phyloP scores from a whole-genome alignment of 2,329 filamentous ascomycete species.

The Thelonectria discophora region DNA sequence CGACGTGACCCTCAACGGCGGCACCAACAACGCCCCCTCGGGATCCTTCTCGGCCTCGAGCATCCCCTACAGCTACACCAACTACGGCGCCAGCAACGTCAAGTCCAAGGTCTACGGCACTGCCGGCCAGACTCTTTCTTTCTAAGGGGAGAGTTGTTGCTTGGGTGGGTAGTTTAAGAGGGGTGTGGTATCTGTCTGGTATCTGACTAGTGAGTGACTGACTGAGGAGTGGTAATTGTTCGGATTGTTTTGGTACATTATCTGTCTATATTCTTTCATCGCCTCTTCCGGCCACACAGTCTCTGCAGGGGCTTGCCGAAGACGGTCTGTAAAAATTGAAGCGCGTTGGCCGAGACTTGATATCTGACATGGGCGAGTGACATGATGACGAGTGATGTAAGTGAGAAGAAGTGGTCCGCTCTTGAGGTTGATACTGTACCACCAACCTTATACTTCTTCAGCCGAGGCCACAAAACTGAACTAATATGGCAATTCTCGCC shows the following conservation, averaged over 20 bases:
- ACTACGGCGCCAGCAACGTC: slow-evolving; percentile 58
- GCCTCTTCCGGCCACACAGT: background rate
- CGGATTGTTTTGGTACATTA: background rate
- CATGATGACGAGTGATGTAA: no score
- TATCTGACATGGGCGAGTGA: no score
- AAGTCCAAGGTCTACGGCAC: slow-evolving; percentile 52
- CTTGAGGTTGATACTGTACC: no score
- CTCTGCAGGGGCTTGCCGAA: background rate
- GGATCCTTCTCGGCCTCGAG: slow-evolving; percentile 62
- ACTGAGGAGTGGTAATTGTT: background rate
- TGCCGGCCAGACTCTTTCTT: slow-evolving; percentile 51
- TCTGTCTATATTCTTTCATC: background rate
- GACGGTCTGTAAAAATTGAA: background rate
- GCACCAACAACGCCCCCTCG: slow-evolving; percentile 51
- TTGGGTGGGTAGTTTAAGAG: background rate
- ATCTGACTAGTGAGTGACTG: background rate
- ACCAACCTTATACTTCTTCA: no score
- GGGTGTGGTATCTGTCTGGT: background rate
- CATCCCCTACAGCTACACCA: slow-evolving; percentile 59
- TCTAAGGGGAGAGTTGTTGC: slow-evolving; percentile 37
- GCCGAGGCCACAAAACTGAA: no score
- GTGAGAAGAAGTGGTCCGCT: no score
- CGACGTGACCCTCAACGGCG: slow-evolving; percentile 55
- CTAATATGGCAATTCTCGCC: no score
- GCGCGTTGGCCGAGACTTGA: background rate